Evolutionary conservation across 805 yeast genomes (phyloP).

Genomic region (Jamesozyma spencerorum): DNA sequence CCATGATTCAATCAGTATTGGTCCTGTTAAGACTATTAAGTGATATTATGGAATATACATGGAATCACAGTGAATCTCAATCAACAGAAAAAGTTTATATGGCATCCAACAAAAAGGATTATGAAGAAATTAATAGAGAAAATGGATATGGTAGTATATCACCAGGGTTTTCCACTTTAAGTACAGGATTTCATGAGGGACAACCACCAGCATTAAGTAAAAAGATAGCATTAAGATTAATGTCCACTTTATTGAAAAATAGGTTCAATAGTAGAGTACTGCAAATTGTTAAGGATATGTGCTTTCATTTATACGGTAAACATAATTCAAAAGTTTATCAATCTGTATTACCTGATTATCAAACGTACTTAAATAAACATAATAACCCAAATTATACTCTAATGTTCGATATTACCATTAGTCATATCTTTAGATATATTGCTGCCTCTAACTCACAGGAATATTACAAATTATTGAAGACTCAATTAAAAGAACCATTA

Average conservation of each 20-base stretch:
- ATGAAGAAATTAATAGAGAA: conserved; percentile 7
- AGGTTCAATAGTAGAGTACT: conserved; percentile 29
- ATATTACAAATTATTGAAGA: conserved; percentile 27
- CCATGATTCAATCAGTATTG: conserved; percentile 20
- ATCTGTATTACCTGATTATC: conserved; percentile 15
- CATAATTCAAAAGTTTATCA: conserved; percentile 7
- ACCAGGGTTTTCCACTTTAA: conserved; percentile 29
- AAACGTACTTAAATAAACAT: conserved; percentile 10
- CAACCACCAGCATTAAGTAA: conserved; percentile 28
- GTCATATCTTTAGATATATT: conserved; percentile 34
- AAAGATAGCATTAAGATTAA: conserved; percentile 21
- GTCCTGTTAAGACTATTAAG: conserved; percentile 34
- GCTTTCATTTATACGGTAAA: conserved; percentile 1
- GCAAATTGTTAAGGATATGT: conserved; percentile 28
- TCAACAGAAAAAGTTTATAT: not conserved
- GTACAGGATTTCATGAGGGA: conserved; percentile 26
- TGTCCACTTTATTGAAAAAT: conserved; percentile 24
- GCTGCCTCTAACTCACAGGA: conserved; percentile 44
- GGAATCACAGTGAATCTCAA: conserved; percentile 26
- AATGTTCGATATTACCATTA: conserved; percentile 14
- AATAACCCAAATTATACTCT: conserved; percentile 8
- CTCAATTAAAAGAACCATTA: conserved; percentile 8
- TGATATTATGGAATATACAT: conserved; percentile 33
- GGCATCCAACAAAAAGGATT: not conserved
- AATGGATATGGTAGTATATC: conserved; percentile 15